phyloP scores from a whole-genome alignment of 2,329 filamentous ascomycete species.

The Arthroderma sp. region DNA sequence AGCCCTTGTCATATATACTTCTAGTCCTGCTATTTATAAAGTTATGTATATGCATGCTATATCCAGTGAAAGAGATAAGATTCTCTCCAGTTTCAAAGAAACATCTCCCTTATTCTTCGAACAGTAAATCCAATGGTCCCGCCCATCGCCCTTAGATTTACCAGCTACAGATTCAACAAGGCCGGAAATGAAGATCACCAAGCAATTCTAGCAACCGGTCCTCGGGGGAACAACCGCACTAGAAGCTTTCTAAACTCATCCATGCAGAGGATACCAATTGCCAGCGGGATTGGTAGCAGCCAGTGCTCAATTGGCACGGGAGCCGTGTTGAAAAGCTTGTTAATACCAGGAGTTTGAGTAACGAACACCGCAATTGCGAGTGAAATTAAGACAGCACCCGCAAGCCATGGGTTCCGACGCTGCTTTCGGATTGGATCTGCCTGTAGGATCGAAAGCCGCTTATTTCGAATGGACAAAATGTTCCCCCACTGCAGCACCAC shows the following conservation, averaged over 20 bases:
- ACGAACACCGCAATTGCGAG: constrained; percentile 45
- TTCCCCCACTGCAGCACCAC: constrained; percentile 68
- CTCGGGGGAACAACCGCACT: constrained; percentile 48
- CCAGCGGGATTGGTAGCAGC: constrained; percentile 65
- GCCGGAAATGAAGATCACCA: constrained; percentile 41
- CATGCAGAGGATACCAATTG: constrained; percentile 49
- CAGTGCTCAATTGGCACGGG: constrained; percentile 59
- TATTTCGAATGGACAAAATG: constrained; percentile 55
- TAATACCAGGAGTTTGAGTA: constrained; percentile 53
- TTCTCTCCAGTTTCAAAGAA: background rate
- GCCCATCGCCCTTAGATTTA: background rate
- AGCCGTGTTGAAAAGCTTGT: constrained; percentile 49
- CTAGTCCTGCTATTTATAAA: background rate
- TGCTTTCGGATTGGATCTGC: constrained; percentile 52
- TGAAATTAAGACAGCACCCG: constrained; percentile 58
- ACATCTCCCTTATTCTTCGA: background rate
- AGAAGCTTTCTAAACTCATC: constrained; percentile 56
- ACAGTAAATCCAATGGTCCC: background rate
- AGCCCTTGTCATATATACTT: background rate
- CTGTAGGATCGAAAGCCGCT: constrained; percentile 56
- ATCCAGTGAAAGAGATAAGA: background rate
- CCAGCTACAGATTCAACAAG: background rate
- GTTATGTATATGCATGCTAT: background rate
- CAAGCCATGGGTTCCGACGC: constrained; percentile 56
- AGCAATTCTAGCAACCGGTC: constrained; percentile 47